Evolutionary conservation across 306 rosid genomes (phyloP), one percentile per base, ranked within the genome.

Genomic region (Senna tora): DNA sequence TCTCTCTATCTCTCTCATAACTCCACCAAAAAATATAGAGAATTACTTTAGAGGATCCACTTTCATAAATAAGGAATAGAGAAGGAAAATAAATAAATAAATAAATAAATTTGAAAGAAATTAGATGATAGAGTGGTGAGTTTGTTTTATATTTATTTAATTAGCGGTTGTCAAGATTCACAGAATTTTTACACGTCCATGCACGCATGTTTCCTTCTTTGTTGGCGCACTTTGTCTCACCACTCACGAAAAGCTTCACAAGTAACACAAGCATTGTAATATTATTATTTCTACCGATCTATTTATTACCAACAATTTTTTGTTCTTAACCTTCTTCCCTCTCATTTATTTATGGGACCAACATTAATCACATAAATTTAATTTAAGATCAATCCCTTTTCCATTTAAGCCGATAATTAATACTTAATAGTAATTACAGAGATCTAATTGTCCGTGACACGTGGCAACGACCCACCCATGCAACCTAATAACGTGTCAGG

Each of bases 401-500:
- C 1, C 2, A 41, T 3, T 20, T 9, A 9, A 52, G 12, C 0
- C 51, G 6, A 34, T 46, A 25, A 58, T 36, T 36, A 36, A 33
- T n/a, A n/a, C n/a, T 33, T 33, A 33, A 14, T 39, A 46, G 42
- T 19, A 50, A 52, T 16, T 30, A 60, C 32, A 60, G 32, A 58
- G 53, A 22, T 2, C 30, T 42, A 67, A 4, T n/a, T n/a, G n/a
- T 8, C 34, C 11, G 16, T 22, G 52, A 81, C 88, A 77, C 83
- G 72, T 89, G 92, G 83, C 65, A 71, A 0, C 42, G n/a, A 64
- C 73, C 57, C 70, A 81, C 75, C 38, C 80, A 86, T 81, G 87
- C 82, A 77, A 82, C 69, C 59, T 56, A 74, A 30, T 83, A 82
- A 90, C 91, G 86, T 85, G 96, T 73, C 79, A 49, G 58, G 30